A percentile compares a stretch with the other conserved stretches of the same genome.
Evolutionary conservation across 2,329 filamentous ascomycete genomes (phyloP).

Genomic region (Pestalotiopsis sp.): DNA sequence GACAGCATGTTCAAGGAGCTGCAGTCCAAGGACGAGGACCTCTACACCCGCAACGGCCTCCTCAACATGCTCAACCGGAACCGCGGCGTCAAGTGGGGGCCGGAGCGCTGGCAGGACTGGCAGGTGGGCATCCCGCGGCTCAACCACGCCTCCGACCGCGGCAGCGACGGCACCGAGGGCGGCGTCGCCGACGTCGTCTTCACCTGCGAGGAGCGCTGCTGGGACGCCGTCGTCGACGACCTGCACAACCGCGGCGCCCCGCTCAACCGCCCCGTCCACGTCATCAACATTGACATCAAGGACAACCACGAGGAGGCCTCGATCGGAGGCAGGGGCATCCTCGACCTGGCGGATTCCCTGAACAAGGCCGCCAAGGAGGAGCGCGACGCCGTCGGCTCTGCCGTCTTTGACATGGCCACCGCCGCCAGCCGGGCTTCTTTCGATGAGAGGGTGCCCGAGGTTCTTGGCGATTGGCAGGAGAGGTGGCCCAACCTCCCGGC

Average conservation of each 20-base stretch:
- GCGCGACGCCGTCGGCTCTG: slow-evolving; percentile 64
- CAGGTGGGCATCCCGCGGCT: slow-evolving; percentile 81
- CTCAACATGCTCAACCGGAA: slow-evolving; percentile 96
- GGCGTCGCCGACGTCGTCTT: slow-evolving; percentile 94
- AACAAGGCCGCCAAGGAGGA: slow-evolving; percentile 83
- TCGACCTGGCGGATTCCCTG: slow-evolving; percentile 84
- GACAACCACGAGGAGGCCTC: slow-evolving; percentile 98
- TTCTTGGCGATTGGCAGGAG: slow-evolving; percentile 92
- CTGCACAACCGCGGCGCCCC: slow-evolving; percentile 82
- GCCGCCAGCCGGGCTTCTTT: slow-evolving; percentile 74
- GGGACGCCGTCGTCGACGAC: slow-evolving; percentile 97
- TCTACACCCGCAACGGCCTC: slow-evolving; percentile 91
- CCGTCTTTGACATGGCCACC: slow-evolving; percentile 71
- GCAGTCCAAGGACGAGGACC: slow-evolving; percentile 77
- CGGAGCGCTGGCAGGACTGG: slow-evolving; percentile 99
- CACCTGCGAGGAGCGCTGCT: slow-evolving; percentile 96
- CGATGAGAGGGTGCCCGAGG: slow-evolving; percentile 90
- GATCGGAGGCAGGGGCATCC: slow-evolving; percentile 85
- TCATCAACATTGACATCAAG: slow-evolving; percentile 98
- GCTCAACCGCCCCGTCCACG: slow-evolving; percentile 90
- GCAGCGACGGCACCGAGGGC: slow-evolving; percentile 79
- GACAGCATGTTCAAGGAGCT: slow-evolving; percentile 93
- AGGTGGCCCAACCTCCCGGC: slow-evolving; percentile 90
- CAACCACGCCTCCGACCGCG: slow-evolving; percentile 75
- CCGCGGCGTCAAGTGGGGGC: slow-evolving; percentile 88